phyloP scores from a whole-genome alignment of 2,329 filamentous ascomycete species.

The Lachnellula occidentalis region DNA sequence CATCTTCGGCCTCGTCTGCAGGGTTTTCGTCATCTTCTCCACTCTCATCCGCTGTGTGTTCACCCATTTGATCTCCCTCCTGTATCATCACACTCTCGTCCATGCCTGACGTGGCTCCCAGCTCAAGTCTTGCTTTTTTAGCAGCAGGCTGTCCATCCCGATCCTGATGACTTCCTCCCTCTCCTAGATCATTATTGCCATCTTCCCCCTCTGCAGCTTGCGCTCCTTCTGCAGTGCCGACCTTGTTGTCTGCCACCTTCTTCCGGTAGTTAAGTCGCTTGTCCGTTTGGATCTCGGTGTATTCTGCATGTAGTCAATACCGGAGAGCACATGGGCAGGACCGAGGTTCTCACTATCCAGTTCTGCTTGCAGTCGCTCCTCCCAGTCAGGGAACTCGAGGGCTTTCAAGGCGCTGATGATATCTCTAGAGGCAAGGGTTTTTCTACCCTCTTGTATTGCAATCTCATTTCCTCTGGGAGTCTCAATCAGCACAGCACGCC shows the following conservation, averaged over 20 bases:
- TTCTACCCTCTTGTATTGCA: slow-evolving; percentile 61
- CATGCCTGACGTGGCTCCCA: slow-evolving; percentile 35
- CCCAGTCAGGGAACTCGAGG: slow-evolving; percentile 66
- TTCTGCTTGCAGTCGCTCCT: slow-evolving; percentile 67
- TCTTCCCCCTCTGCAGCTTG: slow-evolving; percentile 3
- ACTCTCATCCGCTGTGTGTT: slow-evolving; percentile 32
- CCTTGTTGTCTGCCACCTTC: slow-evolving; percentile 62
- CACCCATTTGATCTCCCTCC: slow-evolving; percentile 38
- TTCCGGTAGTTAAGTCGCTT: slow-evolving; percentile 70
- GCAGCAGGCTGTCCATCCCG: slow-evolving; percentile 27
- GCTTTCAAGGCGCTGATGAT: slow-evolving; percentile 74
- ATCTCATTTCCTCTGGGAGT: slow-evolving; percentile 64
- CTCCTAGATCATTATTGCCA: slow-evolving; percentile 5
- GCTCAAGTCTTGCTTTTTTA: slow-evolving; percentile 37
- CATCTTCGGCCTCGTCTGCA: slow-evolving; percentile 40
- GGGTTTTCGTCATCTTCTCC: slow-evolving; percentile 35
- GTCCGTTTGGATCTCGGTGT: slow-evolving; percentile 66
- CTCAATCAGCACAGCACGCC: background rate
- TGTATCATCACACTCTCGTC: slow-evolving; percentile 34
- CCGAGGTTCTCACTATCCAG: slow-evolving; percentile 58
- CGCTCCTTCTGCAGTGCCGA: slow-evolving; percentile 1
- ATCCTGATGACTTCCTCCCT: slow-evolving; percentile 20
- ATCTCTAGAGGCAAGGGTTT: slow-evolving; percentile 71
- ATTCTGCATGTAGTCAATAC: slow-evolving; percentile 39
- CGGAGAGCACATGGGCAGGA: background rate